Base-by-base conservation (phyloP, 768 basidiomycete genomes). In the Lactifluus pinguis region DNA sequence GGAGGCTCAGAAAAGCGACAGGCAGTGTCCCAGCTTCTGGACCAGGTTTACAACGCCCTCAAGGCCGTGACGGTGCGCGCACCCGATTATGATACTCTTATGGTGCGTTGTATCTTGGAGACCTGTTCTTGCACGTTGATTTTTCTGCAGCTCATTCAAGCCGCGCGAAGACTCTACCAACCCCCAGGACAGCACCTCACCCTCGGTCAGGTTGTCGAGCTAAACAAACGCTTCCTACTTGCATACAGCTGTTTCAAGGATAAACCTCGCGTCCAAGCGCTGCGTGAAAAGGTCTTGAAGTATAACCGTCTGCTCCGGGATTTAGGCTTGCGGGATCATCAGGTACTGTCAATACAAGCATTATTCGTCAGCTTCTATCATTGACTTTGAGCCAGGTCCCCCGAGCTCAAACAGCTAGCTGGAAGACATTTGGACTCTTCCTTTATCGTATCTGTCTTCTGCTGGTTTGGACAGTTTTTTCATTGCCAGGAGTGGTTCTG, bases 41-140 rank as follows among this genome's bases (percentile, higher is more conserved):
- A 98, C 65, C 75, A 97, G 57, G 86, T 95, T 54, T 97, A 94
- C 67, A 90, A 98, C 68, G 89, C 83, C 21, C 75, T 99, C 65
- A 95, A 98, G 76, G 94, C 94, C 0, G 97, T 99, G 42, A 99
- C 97, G 0, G 82, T 98, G 57, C 80, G 95, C 59, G 92, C 94
- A 15, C 95, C 95, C 0, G 97, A 99, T 72, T 98, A 92, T 71
- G 97, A 99, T 66, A 98, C 95, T 1, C 79, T 99, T 49, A 97
- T 98, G 93, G 97, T 91, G 66, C 57, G 82, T 72, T 17, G 32
- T 53, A 13, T 36, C 32, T 52, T 25, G 30, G 49, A 34, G 49
- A 42, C 3, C 38, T 11, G 21, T 29, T 21, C 13, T 55, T 44
- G 39, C 17, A 8, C 61, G 25, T 51, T 63, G 34, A 59, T 36